Evolutionary conservation across 257 asterid species (phyloP), one percentile per base, ranked within the genome.

Genomic region (Voacanga thouarsii): DNA sequence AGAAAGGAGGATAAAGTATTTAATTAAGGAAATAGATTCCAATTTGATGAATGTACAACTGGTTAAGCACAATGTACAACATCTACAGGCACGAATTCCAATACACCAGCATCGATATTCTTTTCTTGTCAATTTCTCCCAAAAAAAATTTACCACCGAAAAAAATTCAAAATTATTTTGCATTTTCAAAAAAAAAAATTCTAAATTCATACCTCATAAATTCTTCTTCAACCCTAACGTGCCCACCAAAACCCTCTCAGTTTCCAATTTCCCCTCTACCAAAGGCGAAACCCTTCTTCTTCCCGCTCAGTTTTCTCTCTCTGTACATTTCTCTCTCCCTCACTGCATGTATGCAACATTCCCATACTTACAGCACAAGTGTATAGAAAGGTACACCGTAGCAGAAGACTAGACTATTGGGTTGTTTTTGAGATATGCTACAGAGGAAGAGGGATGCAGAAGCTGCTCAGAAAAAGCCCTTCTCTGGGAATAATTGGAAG

Each of bases 371-470:
- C 80, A 65, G 11, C 28, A 16, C n/a, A 7, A 66, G 28, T 47
- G 12, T 7, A 33, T 33, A 28, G 5, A n/a, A 1, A 24, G 23
- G 11, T 39, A 23, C 43, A 23, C 30, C 10, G 26, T 26, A 12
- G 12, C 47, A 6, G 61, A 24, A 5, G 39, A 57, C 43, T 37
- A 51, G 15, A 19, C 5, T 5, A 5, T 45, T 12, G 53, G 16
- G 66, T 74, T 9, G 39, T 51, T 51, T 30, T 57, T 77, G 80
- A 70, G 89, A 81, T 43, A 84, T 86, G 87, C 86, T 59, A 49
- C 50, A 57, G 44, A 28, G 56, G 77, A 73, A 72, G 23, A 80
- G 67, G 30, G 68, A 84, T 87, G 88, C 88, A 84, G 88, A 87
- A 82, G 77, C 73, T 84, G 73, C 65, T 87, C 61, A 82, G 81